phyloP scores from a whole-genome alignment of 495 filamentous ascomycete species.

The Penicillium psychrofluorescens region DNA sequence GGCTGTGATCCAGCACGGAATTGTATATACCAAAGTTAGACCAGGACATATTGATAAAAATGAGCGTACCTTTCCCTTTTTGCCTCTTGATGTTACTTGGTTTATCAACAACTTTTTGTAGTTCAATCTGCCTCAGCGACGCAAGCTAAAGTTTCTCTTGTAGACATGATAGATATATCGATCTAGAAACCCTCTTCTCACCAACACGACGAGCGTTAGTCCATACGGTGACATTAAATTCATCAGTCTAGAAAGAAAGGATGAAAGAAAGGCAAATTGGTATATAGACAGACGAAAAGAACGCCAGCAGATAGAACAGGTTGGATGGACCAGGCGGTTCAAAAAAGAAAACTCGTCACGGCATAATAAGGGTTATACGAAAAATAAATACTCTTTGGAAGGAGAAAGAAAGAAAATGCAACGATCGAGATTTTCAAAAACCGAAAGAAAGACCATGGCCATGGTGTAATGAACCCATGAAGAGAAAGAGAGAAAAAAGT shows the following conservation, averaged over 20 bases:
- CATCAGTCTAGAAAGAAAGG: background rate
- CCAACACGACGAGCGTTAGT: too few relatives aligned
- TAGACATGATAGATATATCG: too few relatives aligned
- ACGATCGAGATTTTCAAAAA: slow-evolving; percentile 13
- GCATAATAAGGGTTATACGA: slow-evolving; percentile 1
- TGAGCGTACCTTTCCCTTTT: too few relatives aligned
- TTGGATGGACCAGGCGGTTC: slow-evolving; percentile 9
- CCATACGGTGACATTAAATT: too few relatives aligned
- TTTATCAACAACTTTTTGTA: too few relatives aligned
- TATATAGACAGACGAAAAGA: slow-evolving; percentile 18
- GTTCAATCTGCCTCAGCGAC: too few relatives aligned
- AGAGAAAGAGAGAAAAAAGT: slow-evolving; percentile 1
- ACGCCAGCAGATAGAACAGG: slow-evolving; percentile 17
- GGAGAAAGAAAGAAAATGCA: slow-evolving; percentile 5
- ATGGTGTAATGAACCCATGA: background rate
- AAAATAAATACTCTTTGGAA: slow-evolving; percentile 15
- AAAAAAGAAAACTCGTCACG: slow-evolving; percentile 16
- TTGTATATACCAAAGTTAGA: too few relatives aligned
- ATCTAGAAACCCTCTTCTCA: too few relatives aligned
- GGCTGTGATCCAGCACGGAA: too few relatives aligned
- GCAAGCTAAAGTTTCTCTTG: too few relatives aligned
- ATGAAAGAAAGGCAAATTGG: slow-evolving; percentile 19
- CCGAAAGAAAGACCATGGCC: slow-evolving; percentile 10
- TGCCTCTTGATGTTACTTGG: too few relatives aligned
- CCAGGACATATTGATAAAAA: too few relatives aligned